These are phyloP conservation scores for Populus hybrid DNA, from an alignment of 441 rosid species.

Conservation along the genomic window DNA sequence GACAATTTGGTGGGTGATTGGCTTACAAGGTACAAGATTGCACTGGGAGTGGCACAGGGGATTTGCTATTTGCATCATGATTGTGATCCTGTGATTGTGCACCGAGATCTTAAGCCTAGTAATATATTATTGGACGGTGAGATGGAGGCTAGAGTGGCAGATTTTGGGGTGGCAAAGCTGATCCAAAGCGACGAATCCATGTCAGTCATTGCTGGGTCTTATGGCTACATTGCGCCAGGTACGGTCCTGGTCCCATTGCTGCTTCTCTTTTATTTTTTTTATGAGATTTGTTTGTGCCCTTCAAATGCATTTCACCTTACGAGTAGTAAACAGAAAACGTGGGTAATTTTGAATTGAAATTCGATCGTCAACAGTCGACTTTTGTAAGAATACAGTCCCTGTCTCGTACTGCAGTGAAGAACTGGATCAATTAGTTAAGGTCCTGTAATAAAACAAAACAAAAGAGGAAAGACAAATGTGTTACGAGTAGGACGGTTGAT, in stretches of 20 bases:
- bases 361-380: no score
- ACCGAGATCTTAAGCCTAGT: conserved; percentile 90
- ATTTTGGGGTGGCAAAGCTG: conserved; percentile 91
- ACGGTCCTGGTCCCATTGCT: not conserved
- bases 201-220: conserved; percentile 98
- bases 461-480: not conserved
- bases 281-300: not conserved
- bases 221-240: conserved; percentile 99
- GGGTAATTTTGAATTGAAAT: not conserved
- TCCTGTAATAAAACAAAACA: not conserved
- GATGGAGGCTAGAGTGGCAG: conserved; percentile 97
- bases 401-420: not conserved
- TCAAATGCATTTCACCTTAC: not conserved
- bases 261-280: not conserved
- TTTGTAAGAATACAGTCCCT: not conserved
- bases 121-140: conserved; percentile 78
- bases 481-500: not conserved
- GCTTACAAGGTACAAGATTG: conserved; percentile 75
- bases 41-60: conserved; percentile 97
- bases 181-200: conserved; percentile 84
- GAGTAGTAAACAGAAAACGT: not conserved
- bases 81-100: conserved; percentile 92
- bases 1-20: conserved; percentile 71
- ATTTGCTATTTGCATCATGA: conserved; percentile 96
- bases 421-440: not conserved